Conservation (phyloP, 805 yeast genomes). For the Candida michaelii region DNA sequence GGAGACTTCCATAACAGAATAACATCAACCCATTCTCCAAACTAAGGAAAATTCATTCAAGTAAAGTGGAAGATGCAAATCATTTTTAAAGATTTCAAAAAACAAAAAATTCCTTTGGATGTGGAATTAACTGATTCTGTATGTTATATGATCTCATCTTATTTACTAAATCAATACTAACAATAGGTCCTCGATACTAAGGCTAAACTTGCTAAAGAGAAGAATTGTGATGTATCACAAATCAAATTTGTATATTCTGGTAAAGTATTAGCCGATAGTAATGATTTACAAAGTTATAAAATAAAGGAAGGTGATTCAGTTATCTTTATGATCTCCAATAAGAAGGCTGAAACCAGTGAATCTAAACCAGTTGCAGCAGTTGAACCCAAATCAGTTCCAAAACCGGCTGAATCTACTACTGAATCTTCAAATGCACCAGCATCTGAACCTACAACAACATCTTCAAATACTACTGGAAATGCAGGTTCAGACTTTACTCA, state of each 20-base stretch:
- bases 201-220: constrained; percentile 65
- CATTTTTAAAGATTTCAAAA: constrained; percentile 88
- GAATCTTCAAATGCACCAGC: constrained; percentile 24
- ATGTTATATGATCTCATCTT: constrained; percentile 22
- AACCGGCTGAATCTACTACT: constrained; percentile 18
- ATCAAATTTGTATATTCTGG: constrained; percentile 91
- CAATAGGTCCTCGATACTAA: constrained; percentile 61
- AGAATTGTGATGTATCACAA: constrained; percentile 56
- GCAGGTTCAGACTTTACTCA: constrained; percentile 62
- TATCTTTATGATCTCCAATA: constrained; percentile 80
- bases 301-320: constrained; percentile 85
- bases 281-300: constrained; percentile 67
- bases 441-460: constrained; percentile 15
- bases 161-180: constrained; percentile 3
- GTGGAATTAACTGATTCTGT: constrained; percentile 70
- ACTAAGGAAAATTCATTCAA: neutral
- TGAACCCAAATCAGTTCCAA: constrained; percentile 20
- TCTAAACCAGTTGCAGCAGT: constrained; percentile 16
- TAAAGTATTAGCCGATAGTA: constrained; percentile 82
- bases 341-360: constrained; percentile 27
- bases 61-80: constrained; percentile 55
- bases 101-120: constrained; percentile 80
- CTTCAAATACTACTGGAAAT: constrained; percentile 17
- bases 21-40: neutral
- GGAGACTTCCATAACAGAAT: neutral